Evolutionary conservation across 352 stramenopile genomes (phyloP).

Genomic region (Aphanomyces euteiches): DNA sequence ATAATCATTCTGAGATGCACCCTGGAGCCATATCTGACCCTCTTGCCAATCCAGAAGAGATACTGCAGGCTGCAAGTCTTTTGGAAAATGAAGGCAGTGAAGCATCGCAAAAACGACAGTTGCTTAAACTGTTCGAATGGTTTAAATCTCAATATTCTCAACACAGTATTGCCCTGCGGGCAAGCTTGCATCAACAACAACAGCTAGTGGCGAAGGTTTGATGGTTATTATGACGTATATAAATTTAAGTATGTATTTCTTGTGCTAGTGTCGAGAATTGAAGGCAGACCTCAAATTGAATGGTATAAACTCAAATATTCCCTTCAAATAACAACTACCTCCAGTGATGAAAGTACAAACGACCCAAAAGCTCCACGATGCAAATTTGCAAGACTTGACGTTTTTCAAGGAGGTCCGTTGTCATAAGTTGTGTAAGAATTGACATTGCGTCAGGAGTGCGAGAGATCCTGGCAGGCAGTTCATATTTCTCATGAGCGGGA

Average conservation of each 20-base stretch:
- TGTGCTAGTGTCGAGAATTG: conserved; percentile 18
- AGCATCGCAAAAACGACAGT: conserved; percentile 19
- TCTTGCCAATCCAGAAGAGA: neutral
- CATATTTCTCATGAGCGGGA: conserved; percentile 15
- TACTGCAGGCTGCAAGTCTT: conserved; percentile 8
- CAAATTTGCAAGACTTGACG: neutral
- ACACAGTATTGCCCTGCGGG: neutral
- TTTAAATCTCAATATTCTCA: conserved; percentile 19
- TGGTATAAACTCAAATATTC: neutral
- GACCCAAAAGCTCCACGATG: conserved; percentile 5
- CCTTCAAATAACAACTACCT: neutral
- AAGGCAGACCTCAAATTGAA: conserved; percentile 19
- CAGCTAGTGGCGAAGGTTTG: conserved; percentile 8
- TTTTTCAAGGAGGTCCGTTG: conserved; percentile 26
- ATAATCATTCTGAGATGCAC: neutral
- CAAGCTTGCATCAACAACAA: conserved; percentile 7
- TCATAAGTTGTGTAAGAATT: neutral
- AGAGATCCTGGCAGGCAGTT: conserved; percentile 23
- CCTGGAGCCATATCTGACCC: neutral
- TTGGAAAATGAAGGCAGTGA: conserved; percentile 15
- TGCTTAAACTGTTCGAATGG: conserved; percentile 27
- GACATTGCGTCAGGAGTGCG: conserved; percentile 9
- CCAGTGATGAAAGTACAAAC: conserved; percentile 23
- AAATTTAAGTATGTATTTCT: neutral
- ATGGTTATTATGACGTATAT: neutral